Base-by-base conservation (phyloP, 768 basidiomycete genomes). In the Russula foetens region DNA sequence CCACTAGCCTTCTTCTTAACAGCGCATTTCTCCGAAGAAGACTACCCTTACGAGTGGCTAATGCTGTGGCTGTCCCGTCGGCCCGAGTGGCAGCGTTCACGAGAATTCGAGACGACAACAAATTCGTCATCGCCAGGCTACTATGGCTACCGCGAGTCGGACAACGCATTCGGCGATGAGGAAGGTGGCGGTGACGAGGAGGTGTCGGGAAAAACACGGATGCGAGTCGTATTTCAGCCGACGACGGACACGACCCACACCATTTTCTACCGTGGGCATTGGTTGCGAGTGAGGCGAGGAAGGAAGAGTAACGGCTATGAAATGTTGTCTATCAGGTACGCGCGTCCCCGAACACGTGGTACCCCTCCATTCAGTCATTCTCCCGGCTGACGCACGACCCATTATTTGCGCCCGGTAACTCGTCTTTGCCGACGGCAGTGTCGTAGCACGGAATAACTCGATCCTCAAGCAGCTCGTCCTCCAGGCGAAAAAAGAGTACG, bases 21-120 rank as follows among this genome's bases (percentile, higher is more conserved):
- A 17, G 90, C 90, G 9, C 88, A 92, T 73, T 92, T 92, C 76
- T 87, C 84, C 65, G 90, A 92, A 74, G 90, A 92, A 72, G 90
- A 92, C 69, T 88, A 88, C 64, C 90, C 90, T 4, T 92, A 91
- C 67, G 90, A 92, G 73, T 92, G 90, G 90, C 79, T 92, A 54
- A 92, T 92, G 88, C 79, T 91, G 33, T 92, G 90, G 90, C 82
- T 92, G 51, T 88, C 88, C 45, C 84, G 88, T 53, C 81, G 88
- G 76, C 80, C 90, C 44, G 90, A 92, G 72, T 92, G 90, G 90
- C 90, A 92, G 68, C 85, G 89, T 41, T 90, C 90, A 8, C 83
- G 90, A 58, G 90, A 92, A 73, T 91, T 92, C 62, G 90, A 92
- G 74, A 91, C 90, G 0, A 92, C 90, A 19, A 92, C 90, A 14